Evolutionary conservation across 345 rosid species (phyloP), one percentile per base, ranked within the genome.

Genomic region (Citrus inodora): DNA sequence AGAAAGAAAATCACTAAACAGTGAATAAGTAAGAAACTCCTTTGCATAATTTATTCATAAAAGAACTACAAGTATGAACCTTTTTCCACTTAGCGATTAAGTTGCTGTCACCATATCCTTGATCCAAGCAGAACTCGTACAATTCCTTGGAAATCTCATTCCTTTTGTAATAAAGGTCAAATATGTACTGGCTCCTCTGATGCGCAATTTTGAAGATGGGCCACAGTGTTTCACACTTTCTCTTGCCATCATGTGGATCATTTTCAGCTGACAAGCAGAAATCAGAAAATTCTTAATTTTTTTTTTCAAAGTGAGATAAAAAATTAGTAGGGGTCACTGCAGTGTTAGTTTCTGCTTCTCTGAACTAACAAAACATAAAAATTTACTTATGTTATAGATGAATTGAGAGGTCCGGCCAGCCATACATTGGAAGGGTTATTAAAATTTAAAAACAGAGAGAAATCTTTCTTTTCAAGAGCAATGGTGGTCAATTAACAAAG

Each of bases 141-240:
- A 92, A 82, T 75, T 94, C 93, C 85, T 89, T 88, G 22, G 97
- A 92, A 58, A 94, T 92, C 75, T 90, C 95, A 27, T 87, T 88
- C 83, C 90, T 86, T 40, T 88, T 74, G 80, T 90, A 80, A 21
- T 88, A 89, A 63, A 94, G 93, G 78, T 94, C 91, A 53, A 86
- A 94, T 21, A 94, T 82, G 76, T 91, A 92, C 53, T 89, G 88
- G 86, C 95, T 91, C 83, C 90, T 91, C 78, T 91, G 95, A 77
- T 94, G 94, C 32, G 95, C 84, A 40, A 94, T 88, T 83, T 92
- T 91, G 82, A 91, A 92, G 37, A 91, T 94, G 64, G 95, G 94
- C 95, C 97, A 92, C 53, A 94, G 76, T 3, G 91, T 80, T 80
- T 94, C 94, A 66, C 95, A 92, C 70, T 92, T 92, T 73, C 98